phyloP scores from a whole-genome alignment of 2,329 filamentous ascomycete species.

The Botrytis pseudocinerea region DNA sequence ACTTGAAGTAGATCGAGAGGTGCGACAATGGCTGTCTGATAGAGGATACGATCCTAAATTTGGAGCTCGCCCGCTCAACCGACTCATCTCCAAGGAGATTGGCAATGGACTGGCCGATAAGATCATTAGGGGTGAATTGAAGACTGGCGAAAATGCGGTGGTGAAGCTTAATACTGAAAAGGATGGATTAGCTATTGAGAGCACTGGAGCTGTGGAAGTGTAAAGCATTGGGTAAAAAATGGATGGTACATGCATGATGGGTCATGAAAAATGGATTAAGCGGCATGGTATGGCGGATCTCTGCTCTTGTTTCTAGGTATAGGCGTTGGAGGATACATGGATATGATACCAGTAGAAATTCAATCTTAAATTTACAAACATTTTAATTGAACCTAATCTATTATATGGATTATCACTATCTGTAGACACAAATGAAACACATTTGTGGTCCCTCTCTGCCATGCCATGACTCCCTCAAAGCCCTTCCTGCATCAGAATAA shows the following conservation, averaged over 20 bases:
- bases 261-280: constrained; percentile 9
- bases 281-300: constrained; percentile 15
- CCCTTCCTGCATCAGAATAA: not conserved
- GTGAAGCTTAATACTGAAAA: constrained; percentile 67
- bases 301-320: constrained; percentile 9
- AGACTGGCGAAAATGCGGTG: constrained; percentile 69
- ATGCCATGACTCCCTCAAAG: not conserved
- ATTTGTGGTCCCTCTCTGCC: not conserved
- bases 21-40: constrained; percentile 84
- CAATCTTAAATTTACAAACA: not conserved
- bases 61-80: constrained; percentile 86
- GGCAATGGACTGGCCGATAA: constrained; percentile 85
- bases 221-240: not conserved
- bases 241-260: not conserved
- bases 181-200: constrained; percentile 55
- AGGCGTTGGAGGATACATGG: not conserved
- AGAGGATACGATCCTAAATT: constrained; percentile 89
- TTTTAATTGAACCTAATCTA: not conserved
- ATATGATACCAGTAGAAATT: not conserved
- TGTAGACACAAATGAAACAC: not conserved
- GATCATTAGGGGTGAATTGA: constrained; percentile 84
- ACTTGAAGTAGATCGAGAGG: constrained; percentile 68
- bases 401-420: not conserved
- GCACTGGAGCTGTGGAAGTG: constrained; percentile 20
- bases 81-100: constrained; percentile 87